Percentiles rank a stretch among this genome's conserved stretches.
Conservation (phyloP, 2,329 filamentous ascomycete genomes). For the Scortechinia acanthostroma region DNA sequence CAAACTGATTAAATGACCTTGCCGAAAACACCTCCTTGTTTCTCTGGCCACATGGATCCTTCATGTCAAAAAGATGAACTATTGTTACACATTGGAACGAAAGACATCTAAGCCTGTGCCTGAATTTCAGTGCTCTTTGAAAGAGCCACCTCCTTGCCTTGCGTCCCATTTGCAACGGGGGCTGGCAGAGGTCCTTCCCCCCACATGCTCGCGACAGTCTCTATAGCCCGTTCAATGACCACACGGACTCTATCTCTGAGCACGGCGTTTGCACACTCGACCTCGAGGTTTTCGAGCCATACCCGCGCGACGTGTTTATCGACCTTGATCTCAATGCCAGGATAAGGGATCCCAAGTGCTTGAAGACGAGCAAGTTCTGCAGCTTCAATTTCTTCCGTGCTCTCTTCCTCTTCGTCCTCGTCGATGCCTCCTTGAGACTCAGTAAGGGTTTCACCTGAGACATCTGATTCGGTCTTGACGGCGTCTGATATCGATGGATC, state of each 20-base stretch:
- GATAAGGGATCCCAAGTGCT: conserved; percentile 49
- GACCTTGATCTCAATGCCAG: conserved; percentile 77
- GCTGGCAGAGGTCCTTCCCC: neutral
- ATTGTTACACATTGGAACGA: too few relatives aligned
- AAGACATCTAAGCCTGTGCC: too few relatives aligned
- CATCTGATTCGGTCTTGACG: too few relatives aligned
- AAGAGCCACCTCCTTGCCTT: too few relatives aligned
- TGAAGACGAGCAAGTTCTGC: neutral
- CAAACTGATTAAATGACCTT: too few relatives aligned
- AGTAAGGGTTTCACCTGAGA: neutral
- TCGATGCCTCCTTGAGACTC: neutral
- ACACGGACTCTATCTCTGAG: conserved; percentile 79
- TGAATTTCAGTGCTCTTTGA: too few relatives aligned
- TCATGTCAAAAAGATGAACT: too few relatives aligned
- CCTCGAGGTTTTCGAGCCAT: conserved; percentile 85
- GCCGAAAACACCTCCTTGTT: too few relatives aligned
- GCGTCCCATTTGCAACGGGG: neutral
- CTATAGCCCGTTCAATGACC: conserved; percentile 82
- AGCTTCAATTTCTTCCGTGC: neutral
- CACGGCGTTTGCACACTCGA: conserved; percentile 75
- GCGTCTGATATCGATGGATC: conserved; percentile 18
- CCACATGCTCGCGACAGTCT: conserved; percentile 24
- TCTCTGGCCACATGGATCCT: too few relatives aligned
- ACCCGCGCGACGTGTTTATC: conserved; percentile 83
- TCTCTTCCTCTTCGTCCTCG: neutral